These are phyloP conservation scores for Monosporascus cannonballus DNA, from an alignment of 2,329 filamentous ascomycete genomes.

Conservation along the genomic window DNA sequence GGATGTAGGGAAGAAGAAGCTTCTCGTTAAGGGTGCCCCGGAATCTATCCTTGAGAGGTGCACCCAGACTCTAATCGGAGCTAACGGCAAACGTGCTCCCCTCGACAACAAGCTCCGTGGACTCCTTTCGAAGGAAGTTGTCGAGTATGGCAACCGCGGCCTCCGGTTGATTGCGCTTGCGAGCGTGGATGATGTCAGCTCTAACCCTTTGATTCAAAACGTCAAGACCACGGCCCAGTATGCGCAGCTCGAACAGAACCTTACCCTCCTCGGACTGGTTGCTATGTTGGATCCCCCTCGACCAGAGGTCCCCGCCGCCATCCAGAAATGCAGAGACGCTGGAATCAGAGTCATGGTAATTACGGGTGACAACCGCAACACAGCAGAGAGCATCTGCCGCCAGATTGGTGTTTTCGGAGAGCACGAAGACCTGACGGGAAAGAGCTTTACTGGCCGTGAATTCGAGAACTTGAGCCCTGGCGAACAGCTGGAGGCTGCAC, in stretches of 20 bases:
- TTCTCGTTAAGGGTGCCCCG: constrained; percentile 93
- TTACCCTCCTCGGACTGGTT: constrained; percentile 89
- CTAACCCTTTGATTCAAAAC: constrained; percentile 61
- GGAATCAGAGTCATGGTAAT: constrained; percentile 97
- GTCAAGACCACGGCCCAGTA: constrained; percentile 85
- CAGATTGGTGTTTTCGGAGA: constrained; percentile 89
- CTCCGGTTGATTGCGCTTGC: constrained; percentile 93
- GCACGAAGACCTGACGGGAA: constrained; percentile 77
- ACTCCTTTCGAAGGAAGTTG: constrained; percentile 71
- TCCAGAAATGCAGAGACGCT: constrained; percentile 82
- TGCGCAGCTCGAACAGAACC: constrained; percentile 78
- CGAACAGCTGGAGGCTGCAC: constrained; percentile 79
- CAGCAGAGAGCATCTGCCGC: constrained; percentile 94
- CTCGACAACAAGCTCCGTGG: constrained; percentile 64
- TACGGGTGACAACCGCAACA: constrained; percentile 96
- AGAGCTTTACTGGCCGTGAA: constrained; percentile 92
- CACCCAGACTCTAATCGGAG: constrained; percentile 71
- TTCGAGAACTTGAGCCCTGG: constrained; percentile 78
- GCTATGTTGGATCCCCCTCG: constrained; percentile 97
- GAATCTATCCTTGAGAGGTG: constrained; percentile 93
- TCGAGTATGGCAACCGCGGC: constrained; percentile 85
- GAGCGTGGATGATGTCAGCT: constrained; percentile 68
- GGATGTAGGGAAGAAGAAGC: constrained; percentile 62
- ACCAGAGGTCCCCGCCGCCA: constrained; percentile 80
- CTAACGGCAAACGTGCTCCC: constrained; percentile 69